Evolutionary conservation across 1,284 basidiomycete genomes (phyloP).

Genomic region (Cutaneotrichosporon dermatis): DNA sequence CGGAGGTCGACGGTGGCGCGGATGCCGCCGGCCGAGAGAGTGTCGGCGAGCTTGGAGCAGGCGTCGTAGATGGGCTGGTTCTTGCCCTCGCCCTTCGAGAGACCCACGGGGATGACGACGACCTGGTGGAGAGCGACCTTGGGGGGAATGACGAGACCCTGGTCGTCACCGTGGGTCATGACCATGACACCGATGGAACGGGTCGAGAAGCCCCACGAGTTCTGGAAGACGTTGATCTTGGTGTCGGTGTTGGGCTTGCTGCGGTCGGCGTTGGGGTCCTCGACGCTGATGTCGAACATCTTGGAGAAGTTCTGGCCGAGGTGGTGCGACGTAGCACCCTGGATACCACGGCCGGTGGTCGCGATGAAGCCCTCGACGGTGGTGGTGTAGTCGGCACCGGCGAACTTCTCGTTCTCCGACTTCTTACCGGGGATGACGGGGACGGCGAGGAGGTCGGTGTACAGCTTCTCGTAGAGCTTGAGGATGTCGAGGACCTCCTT

Average conservation of each 20-base stretch:
- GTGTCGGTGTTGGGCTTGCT: constrained; percentile 29
- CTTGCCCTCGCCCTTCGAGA: constrained; percentile 55
- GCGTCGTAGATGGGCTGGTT: constrained; percentile 71
- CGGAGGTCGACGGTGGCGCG: constrained; percentile 85
- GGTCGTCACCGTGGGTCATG: constrained; percentile 98
- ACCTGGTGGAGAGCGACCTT: constrained; percentile 90
- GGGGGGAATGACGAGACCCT: constrained; percentile 92
- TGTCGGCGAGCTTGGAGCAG: constrained; percentile 68
- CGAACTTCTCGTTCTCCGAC: constrained; percentile 99
- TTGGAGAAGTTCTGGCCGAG: constrained; percentile 98
- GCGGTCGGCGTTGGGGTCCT: constrained; percentile 62
- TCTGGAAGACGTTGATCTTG: constrained; percentile 90
- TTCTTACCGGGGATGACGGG: constrained; percentile 96
- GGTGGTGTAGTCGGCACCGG: constrained; percentile 95
- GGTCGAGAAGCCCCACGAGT: constrained; percentile 98
- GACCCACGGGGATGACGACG: constrained; percentile 86
- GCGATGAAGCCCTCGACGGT: constrained; percentile 98
- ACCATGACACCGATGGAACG: constrained; percentile 97
- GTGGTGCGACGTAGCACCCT: constrained; percentile 96
- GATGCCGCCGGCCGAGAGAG: constrained; percentile 67
- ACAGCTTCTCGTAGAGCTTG: constrained; percentile 92
- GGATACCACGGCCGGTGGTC: constrained; percentile 93
- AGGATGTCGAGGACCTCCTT: constrained; percentile 89
- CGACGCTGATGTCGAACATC: constrained; percentile 98
- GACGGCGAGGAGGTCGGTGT: constrained; percentile 93